phyloP scores from a whole-genome alignment of 2,329 filamentous ascomycete species.

The Penicillium sclerotigenum region DNA sequence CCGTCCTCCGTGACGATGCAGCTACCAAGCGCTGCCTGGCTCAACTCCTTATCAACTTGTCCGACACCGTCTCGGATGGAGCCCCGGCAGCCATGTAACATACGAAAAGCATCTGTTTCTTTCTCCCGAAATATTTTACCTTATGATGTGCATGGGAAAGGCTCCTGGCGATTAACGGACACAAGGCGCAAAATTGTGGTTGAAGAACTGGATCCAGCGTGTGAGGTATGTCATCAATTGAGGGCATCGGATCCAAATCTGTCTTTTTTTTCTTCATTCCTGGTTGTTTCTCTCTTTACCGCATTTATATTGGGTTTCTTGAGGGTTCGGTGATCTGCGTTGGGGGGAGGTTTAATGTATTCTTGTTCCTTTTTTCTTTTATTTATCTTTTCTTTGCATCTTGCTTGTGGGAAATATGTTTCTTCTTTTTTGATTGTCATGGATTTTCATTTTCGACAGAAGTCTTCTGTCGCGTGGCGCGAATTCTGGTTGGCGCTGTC shows the following conservation, averaged over 20 bases:
- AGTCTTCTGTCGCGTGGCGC: conserved; percentile 33
- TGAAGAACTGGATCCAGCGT: conserved; percentile 16
- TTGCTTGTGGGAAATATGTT: conserved; percentile 15
- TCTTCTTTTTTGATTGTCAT: conserved; percentile 12
- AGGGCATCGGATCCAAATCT: conserved; percentile 8
- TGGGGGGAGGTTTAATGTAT: conserved; percentile 23
- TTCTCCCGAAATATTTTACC: conserved; percentile 35
- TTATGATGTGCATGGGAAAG: conserved; percentile 44
- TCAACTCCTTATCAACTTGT: conserved; percentile 95
- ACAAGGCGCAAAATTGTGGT: conserved; percentile 38
- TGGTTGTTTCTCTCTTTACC: conserved; percentile 16
- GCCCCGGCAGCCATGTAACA: conserved; percentile 41
- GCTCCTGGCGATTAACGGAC: conserved; percentile 41
- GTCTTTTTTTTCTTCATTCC: conserved; percentile 17
- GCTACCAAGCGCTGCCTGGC: conserved; percentile 96
- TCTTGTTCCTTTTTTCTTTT: conserved; percentile 20
- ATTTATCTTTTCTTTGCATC: conserved; percentile 11
- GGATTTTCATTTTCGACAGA: conserved; percentile 13
- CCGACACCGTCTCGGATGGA: conserved; percentile 71
- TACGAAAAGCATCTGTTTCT: conserved; percentile 33
- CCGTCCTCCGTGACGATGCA: conserved; percentile 91
- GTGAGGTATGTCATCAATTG: conserved; percentile 11
- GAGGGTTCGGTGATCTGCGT: conserved; percentile 25
- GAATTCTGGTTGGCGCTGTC: conserved; percentile 38
- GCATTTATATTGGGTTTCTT: conserved; percentile 21